Evolutionary conservation across 495 filamentous ascomycete species (phyloP), one percentile per base, ranked within the genome.

Genomic region (Bathelium albidoporum): DNA sequence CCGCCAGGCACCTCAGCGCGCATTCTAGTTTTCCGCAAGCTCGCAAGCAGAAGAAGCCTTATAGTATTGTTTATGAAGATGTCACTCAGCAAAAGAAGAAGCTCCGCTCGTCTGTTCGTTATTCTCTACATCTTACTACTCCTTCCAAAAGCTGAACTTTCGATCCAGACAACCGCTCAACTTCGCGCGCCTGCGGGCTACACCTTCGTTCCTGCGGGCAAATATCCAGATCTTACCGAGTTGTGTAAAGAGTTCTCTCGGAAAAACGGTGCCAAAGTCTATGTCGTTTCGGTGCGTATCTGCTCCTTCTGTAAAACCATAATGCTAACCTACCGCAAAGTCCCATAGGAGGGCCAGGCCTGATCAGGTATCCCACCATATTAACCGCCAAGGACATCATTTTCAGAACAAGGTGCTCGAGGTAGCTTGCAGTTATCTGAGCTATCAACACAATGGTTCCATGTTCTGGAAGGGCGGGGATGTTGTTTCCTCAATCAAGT

Each of bases 311-410:
- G 32, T 14, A 7, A 10, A 32, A 59, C 28, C n/a, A 60, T 58
- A 12, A 59, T 67, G 34, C 68, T 63, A 31, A 22, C 28, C 43
- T 58, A n/a, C 7, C 43, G 0, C 20, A 39, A 68, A 36, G 28
- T 22, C 58, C 11, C 44, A 34, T 22, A 73, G 68, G 62, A 62
- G 2, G 59, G 65, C 61, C 66, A 70, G 34, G 32, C 80, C 77
- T 10, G 77, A 80, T 41, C 77, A 80, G 43, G 73, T 89, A 9
- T 83, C 84, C 5, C 77, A 84, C 67, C 87, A 95, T 65, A 77
- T 92, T 12, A 82, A 89, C 69, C 81, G 91, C 12, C 82, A 88
- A 66, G 92, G 92, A n/a, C 87, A 89, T 73, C 89, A 96, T 74
- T 89, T 88, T 59, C 80, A 81, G 3, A 81, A 76, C 52, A 68